Conservation (phyloP, 225 moss, liverwort and hornwort genomes). For the Thuidium tamariscinum region DNA sequence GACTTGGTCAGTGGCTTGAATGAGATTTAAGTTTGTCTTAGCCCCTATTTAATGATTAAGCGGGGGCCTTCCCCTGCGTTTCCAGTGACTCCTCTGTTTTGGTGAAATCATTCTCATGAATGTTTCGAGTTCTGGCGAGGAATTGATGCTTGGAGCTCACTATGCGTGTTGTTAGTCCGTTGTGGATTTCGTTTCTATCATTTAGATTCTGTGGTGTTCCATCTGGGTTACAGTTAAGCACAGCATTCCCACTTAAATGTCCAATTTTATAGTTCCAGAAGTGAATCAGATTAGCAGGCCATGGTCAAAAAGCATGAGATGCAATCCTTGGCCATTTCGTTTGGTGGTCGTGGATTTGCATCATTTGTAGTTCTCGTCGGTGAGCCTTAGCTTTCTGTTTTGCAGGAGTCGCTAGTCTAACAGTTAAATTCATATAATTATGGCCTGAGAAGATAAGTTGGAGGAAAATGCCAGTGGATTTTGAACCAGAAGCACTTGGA, state of each 20-base stretch:
- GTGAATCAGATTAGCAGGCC: not conserved
- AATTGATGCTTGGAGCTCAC: not conserved
- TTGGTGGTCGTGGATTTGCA: not conserved
- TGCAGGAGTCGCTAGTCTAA: too few species aligned
- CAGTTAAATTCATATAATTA: not conserved
- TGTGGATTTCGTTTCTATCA: not conserved
- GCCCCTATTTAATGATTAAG: not conserved
- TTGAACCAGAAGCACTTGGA: not conserved
- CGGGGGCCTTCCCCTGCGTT: not conserved
- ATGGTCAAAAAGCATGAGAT: not conserved
- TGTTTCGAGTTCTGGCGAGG: not conserved
- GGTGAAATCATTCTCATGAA: not conserved
- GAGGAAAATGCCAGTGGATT: not conserved
- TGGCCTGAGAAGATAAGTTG: not conserved
- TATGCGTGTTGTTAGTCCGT: not conserved
- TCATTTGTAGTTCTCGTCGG: not conserved
- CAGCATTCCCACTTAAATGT: not conserved
- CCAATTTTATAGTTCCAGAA: not conserved
- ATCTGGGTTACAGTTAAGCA: not conserved
- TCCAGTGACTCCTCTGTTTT: not conserved
- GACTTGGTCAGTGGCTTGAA: constrained; percentile 1
- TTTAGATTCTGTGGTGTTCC: not conserved
- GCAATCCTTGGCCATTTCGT: not conserved
- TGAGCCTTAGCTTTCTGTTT: not conserved
- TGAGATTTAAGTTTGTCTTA: constrained; percentile 19